phyloP scores from a whole-genome alignment of 352 stramenopile species.

The Globisporangium yorkense region DNA sequence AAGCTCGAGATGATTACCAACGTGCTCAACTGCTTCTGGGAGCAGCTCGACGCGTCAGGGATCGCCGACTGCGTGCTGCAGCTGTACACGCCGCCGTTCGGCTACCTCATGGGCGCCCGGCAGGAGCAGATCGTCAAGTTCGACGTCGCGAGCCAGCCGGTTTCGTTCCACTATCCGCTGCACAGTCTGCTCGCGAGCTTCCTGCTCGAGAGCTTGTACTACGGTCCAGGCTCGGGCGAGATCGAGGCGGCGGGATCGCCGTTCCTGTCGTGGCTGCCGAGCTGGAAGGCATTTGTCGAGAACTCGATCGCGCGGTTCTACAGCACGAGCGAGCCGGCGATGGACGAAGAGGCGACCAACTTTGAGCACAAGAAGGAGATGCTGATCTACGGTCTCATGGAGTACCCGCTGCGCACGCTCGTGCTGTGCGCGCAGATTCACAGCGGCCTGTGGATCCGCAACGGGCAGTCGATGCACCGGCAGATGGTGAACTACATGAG shows the following conservation, averaged over 20 bases:
- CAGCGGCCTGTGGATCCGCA: slow-evolving; percentile 79
- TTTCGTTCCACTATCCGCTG: slow-evolving; percentile 89
- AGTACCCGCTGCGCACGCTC: slow-evolving; percentile 71
- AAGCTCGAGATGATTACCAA: slow-evolving; percentile 64
- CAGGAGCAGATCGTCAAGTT: slow-evolving; percentile 68
- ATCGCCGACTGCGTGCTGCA: slow-evolving; percentile 38
- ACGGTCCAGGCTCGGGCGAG: slow-evolving; percentile 25
- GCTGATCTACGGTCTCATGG: slow-evolving; percentile 68
- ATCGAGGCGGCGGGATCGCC: slow-evolving; percentile 2
- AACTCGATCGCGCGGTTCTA: slow-evolving; percentile 33
- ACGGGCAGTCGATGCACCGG: slow-evolving; percentile 78
- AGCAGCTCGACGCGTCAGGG: slow-evolving; percentile 47
- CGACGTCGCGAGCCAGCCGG: slow-evolving; percentile 57
- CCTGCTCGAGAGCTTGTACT: slow-evolving; percentile 72
- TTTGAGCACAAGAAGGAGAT: slow-evolving; percentile 42
- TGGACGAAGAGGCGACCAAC: slow-evolving; percentile 16
- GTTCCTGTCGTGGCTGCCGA: slow-evolving; percentile 28
- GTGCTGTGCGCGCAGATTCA: slow-evolving; percentile 74
- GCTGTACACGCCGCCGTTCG: slow-evolving; percentile 55
- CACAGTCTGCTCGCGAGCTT: slow-evolving; percentile 81
- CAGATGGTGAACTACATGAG: slow-evolving; percentile 80
- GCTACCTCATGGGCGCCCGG: slow-evolving; percentile 43
- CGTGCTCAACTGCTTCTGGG: slow-evolving; percentile 68
- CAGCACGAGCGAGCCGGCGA: slow-evolving; percentile 14
- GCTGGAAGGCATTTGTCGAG: slow-evolving; percentile 49